A percentile compares a stretch with the other conserved stretches of the same genome.
Evolutionary conservation across 2,329 filamentous ascomycete species (phyloP).

Genomic region (Aspergillus novoparasiticus): DNA sequence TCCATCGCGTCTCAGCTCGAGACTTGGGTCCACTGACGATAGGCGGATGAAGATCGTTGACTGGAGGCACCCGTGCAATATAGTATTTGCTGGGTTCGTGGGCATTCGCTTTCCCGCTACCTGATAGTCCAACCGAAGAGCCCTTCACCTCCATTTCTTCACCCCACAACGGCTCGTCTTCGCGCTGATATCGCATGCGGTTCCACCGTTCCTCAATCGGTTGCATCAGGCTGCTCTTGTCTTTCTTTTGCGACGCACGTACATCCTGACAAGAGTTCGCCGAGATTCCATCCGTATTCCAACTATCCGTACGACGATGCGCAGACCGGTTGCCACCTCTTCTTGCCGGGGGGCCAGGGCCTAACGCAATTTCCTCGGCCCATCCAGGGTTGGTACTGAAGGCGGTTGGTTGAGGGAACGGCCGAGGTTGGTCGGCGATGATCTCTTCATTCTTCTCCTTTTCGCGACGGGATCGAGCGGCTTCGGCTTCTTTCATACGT

Average conservation of each 20-base stretch:
- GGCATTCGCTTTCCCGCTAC: conserved; percentile 40
- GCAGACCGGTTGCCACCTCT: conserved; percentile 55
- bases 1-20: conserved; percentile 77
- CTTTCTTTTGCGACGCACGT: conserved; percentile 44
- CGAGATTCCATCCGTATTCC: conserved; percentile 58
- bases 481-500: conserved; percentile 71
- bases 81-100: conserved; percentile 59
- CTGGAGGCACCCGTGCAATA: conserved; percentile 65
- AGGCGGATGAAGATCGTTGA: conserved; percentile 85
- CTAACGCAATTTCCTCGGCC: conserved; percentile 81
- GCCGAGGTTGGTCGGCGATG: conserved; percentile 66
- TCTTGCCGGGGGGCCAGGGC: conserved; percentile 71
- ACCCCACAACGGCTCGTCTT: conserved; percentile 87
- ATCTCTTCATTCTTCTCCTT: conserved; percentile 63
- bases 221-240: conserved; percentile 45
- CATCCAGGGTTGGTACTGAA: conserved; percentile 89
- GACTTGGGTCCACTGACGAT: conserved; percentile 74
- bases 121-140: conserved; percentile 56
- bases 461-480: conserved; percentile 67
- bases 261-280: conserved; percentile 33
- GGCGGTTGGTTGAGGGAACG: conserved; percentile 75
- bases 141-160: conserved; percentile 56
- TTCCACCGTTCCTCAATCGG: conserved; percentile 68
- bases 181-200: conserved; percentile 75
- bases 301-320: conserved; percentile 56